phyloP scores from a whole-genome alignment of 345 rosid species.

The Excoecaria agallocha region DNA sequence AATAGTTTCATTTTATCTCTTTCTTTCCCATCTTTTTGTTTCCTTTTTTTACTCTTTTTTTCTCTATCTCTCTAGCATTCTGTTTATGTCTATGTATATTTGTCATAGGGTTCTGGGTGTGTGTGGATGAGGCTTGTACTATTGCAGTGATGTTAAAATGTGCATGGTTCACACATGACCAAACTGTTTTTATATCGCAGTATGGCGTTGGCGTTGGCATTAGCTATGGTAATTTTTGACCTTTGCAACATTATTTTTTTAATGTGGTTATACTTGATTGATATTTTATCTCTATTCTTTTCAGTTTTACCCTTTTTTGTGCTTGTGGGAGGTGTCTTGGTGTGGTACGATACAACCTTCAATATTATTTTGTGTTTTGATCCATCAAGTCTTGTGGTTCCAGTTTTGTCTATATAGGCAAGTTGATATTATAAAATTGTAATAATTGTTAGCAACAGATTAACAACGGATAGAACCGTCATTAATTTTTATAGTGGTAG shows the following conservation, averaged over 20 bases:
- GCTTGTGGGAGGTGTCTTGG: conserved; percentile 74
- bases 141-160: neutral
- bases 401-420: conserved; percentile 11
- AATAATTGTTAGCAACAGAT: too few species aligned
- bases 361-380: conserved; percentile 4
- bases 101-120: neutral
- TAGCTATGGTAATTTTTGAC: conserved; percentile 70
- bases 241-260: conserved; percentile 10
- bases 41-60: neutral
- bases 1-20: neutral
- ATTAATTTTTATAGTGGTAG: too few species aligned
- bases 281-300: conserved; percentile 21
- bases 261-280: conserved; percentile 5
- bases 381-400: neutral
- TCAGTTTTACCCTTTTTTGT: conserved; percentile 82
- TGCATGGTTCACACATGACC: neutral
- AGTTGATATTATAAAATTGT: too few species aligned
- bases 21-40: too few species aligned
- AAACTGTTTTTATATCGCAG: neutral
- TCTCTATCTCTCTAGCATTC: neutral
- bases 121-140: neutral
- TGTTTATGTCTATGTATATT: too few species aligned
- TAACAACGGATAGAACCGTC: too few species aligned
- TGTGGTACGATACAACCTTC: conserved; percentile 51
- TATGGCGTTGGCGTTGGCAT: conserved; percentile 51